Conservation (phyloP, 306 rosid species). For the Sesbania bispinosa region DNA sequence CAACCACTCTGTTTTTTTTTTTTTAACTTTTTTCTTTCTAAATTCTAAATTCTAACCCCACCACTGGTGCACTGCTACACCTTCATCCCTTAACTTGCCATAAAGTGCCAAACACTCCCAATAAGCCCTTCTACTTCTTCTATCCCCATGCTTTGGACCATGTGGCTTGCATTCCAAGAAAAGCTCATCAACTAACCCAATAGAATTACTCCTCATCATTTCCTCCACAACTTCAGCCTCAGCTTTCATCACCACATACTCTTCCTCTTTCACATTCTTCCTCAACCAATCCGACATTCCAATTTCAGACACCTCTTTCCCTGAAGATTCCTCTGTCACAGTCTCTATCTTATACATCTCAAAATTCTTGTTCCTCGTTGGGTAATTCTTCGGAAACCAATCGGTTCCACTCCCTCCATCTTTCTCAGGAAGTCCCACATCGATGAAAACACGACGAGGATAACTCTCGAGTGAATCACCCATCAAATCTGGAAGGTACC, state of each 20-base stretch:
- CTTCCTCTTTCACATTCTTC: conserved; percentile 65
- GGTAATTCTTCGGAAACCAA: conserved; percentile 65
- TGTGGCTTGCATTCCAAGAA: conserved; percentile 81
- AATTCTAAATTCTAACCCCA: too few relatives aligned
- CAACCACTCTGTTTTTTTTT: too few relatives aligned
- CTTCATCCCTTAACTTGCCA: conserved; percentile 72
- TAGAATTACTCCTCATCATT: conserved; percentile 47
- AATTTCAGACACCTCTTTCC: conserved; percentile 26
- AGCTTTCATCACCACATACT: conserved; percentile 86
- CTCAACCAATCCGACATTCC: conserved; percentile 70
- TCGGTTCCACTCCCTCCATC: conserved; percentile 40
- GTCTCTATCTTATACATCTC: conserved; percentile 66
- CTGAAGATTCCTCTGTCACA: conserved; percentile 21
- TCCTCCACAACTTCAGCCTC: conserved; percentile 83
- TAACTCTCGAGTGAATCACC: conserved; percentile 66
- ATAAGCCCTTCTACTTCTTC: conserved; percentile 52
- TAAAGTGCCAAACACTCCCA: conserved; percentile 89
- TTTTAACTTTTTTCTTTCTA: too few relatives aligned
- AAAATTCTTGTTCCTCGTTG: conserved; percentile 61
- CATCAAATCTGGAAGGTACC: conserved; percentile 70
- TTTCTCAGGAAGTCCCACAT: conserved; percentile 54
- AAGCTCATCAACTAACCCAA: conserved; percentile 69
- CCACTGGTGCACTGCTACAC: conserved; percentile 96
- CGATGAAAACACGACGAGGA: conserved; percentile 65
- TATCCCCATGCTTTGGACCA: neutral